phyloP scores from a whole-genome alignment of 208 protist genomes.

The Crithidia brevicula region DNA sequence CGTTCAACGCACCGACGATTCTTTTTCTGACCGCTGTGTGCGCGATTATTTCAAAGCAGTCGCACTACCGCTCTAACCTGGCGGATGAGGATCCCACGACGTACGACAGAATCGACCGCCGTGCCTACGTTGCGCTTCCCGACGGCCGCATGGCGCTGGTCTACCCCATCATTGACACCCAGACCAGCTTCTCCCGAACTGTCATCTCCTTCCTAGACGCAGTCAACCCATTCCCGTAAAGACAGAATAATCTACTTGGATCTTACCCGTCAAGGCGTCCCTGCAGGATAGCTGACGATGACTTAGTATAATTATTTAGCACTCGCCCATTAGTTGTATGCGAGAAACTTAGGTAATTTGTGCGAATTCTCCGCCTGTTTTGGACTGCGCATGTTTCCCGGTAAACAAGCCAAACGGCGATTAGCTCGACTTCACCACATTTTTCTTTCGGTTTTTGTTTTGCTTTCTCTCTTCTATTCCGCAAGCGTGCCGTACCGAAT shows the following conservation, averaged over 20 bases:
- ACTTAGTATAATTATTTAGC: conserved; percentile 25
- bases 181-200: conserved; percentile 73
- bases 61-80: conserved; percentile 82
- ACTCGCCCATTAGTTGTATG: conserved; percentile 8
- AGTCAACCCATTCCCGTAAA: conserved; percentile 86
- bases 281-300: background rate
- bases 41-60: conserved; percentile 87
- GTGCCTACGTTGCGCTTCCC: conserved; percentile 89
- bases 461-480: background rate
- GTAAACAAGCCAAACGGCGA: background rate
- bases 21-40: conserved; percentile 73
- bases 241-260: background rate
- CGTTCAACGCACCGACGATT: conserved; percentile 68
- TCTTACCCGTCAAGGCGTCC: background rate
- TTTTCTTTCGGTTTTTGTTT: too few species aligned
- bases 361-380: background rate
- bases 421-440: too few species aligned
- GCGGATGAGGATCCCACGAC: conserved; percentile 81
- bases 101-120: conserved; percentile 88
- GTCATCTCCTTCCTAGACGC: conserved; percentile 85
- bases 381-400: background rate
- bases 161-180: conserved; percentile 89
- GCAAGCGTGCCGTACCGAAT: too few species aligned
- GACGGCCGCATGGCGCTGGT: conserved; percentile 92
- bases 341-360: conserved; percentile 7